Evolutionary conservation across 2,329 filamentous ascomycete species (phyloP), one percentile per base, ranked within the genome.

Genomic region (Epichloe festucae): DNA sequence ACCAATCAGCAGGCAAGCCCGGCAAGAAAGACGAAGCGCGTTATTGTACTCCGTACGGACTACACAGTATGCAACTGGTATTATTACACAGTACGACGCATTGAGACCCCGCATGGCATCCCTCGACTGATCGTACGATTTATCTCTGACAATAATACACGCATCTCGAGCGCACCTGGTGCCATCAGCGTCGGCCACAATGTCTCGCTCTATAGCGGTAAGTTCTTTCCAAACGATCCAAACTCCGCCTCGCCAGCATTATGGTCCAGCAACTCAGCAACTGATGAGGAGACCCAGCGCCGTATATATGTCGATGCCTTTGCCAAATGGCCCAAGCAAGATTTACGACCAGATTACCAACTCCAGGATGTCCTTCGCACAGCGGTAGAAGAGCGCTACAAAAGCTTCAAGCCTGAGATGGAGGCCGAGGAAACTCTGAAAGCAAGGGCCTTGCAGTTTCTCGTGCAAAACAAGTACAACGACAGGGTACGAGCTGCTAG

Each of bases 271-370:
- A 21, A 19, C 17, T 34, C 31, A 31, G 31, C 23, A 21, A n/a
- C 17, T 36, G 17, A 41, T 34, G 46, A 31, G 38, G 38, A 14
- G 3, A 6, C 21, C 3, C 48, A 71, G 68, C 62, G 63, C 56
- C 65, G 63, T 53, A 62, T 68, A 46, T 70, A 69, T 59, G 58
- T 62, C 48, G 67, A 69, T 52, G 65, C 62, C 56, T 65, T 70
- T 51, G 69, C 73, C 52, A 72, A 73, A 56, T 86, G 82, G 82
- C 82, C 82, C 45, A 76, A 77, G 59, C 81, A 85, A 60, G 69
- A 71, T 53, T 72, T 85, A 44, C 79, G 82, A 0, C 81, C 81
- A 7, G 74, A 81, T 53, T 72, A 76, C 62, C 79, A 84, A 63
- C 73, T 85, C 57, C 78, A 78, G 59, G 73, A 79, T 56, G 71